Percentiles rank a stretch among this genome's conserved stretches.
phyloP scores from a whole-genome alignment of 495 filamentous ascomycete species.

The Zalerion maritima region DNA sequence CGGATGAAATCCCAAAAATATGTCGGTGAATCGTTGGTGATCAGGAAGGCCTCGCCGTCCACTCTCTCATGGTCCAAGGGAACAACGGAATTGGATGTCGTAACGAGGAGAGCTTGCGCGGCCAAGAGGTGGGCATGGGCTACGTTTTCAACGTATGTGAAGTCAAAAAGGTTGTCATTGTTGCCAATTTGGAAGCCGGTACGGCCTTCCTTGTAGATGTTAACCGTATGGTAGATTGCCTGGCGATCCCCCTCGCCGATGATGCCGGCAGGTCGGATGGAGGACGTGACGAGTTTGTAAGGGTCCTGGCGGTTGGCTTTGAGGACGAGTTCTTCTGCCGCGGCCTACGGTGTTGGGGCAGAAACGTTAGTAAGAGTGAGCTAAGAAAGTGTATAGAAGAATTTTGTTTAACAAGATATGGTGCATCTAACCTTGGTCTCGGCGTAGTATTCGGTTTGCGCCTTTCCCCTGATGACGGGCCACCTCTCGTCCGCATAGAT shows the following conservation, averaged over 20 bases:
- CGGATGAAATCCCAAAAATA: slow-evolving; percentile 95
- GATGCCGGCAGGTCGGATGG: slow-evolving; percentile 80
- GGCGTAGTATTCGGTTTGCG: slow-evolving; percentile 81
- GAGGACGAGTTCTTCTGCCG: slow-evolving; percentile 74
- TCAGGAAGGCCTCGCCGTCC: slow-evolving; percentile 88
- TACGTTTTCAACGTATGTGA: slow-evolving; percentile 67
- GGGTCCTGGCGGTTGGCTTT: slow-evolving; percentile 61
- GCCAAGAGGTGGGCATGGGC: slow-evolving; percentile 62
- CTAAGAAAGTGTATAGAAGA: slow-evolving; percentile 1
- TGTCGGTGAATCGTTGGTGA: slow-evolving; percentile 82
- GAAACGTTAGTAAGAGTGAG: background rate
- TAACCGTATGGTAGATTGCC: slow-evolving; percentile 45
- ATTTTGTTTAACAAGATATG: no score
- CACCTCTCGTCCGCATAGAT: slow-evolving; percentile 83
- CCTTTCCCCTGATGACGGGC: slow-evolving; percentile 54
- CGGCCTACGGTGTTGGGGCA: slow-evolving; percentile 38
- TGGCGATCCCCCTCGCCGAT: slow-evolving; percentile 79
- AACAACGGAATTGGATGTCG: slow-evolving; percentile 35
- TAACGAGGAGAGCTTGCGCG: slow-evolving; percentile 54
- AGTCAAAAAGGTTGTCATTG: slow-evolving; percentile 82
- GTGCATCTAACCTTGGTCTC: slow-evolving; percentile 87
- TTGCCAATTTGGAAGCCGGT: slow-evolving; percentile 72
- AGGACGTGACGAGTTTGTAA: slow-evolving; percentile 53
- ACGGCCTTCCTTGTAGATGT: slow-evolving; percentile 46
- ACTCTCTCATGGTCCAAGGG: slow-evolving; percentile 65